Evolutionary conservation across 768 basidiomycete genomes (phyloP).

Genomic region (Pholiota microspora): DNA sequence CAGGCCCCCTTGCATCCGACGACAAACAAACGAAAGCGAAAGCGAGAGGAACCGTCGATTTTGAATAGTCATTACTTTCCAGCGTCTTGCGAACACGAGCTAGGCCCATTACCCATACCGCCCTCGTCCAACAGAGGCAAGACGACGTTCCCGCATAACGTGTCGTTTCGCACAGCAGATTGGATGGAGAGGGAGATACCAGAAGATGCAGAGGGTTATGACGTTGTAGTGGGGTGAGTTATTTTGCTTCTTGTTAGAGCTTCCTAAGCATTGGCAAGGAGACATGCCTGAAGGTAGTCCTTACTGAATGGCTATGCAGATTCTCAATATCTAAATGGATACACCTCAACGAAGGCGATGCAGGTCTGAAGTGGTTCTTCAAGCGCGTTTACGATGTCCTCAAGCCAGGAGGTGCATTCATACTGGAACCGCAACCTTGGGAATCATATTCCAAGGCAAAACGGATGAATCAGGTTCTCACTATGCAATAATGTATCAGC

Average conservation of each 20-base stretch:
- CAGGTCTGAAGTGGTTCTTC: constrained; percentile 70
- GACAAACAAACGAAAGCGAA: constrained; percentile 25
- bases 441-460: constrained; percentile 78
- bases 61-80: constrained; percentile 57
- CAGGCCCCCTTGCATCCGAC: constrained; percentile 40
- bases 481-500: too few relatives aligned
- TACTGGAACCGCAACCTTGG: constrained; percentile 87
- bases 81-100: constrained; percentile 68
- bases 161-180: constrained; percentile 69
- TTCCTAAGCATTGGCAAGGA: too few relatives aligned
- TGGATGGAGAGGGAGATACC: constrained; percentile 61
- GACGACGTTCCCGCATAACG: constrained; percentile 71
- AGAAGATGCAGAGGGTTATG: constrained; percentile 63
- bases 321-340: constrained; percentile 94
- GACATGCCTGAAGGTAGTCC: too few relatives aligned
- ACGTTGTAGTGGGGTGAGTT: constrained; percentile 77
- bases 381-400: constrained; percentile 55
- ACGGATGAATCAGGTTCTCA: constrained; percentile 67
- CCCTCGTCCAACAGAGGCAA: constrained; percentile 29
- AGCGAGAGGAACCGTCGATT: neutral
- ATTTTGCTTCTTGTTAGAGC: neutral
- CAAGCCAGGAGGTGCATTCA: constrained; percentile 59
- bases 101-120: constrained; percentile 74
- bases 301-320: constrained; percentile 33
- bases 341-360: constrained; percentile 79